phyloP scores from a whole-genome alignment of 2,329 filamentous ascomycete genomes.

The Ramularia endophylla region DNA sequence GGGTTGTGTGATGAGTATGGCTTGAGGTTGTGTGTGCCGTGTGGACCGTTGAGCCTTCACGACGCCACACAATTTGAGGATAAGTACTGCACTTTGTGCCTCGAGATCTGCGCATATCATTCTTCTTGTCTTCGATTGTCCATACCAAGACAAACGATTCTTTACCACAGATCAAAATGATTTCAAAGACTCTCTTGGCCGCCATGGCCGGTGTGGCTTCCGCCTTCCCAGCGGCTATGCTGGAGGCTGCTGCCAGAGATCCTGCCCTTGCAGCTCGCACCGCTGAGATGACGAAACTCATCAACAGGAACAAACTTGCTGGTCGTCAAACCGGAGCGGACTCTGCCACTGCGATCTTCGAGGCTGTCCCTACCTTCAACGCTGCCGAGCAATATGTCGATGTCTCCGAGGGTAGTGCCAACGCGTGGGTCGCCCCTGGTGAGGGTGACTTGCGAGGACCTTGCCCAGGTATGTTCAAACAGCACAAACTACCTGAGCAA shows the following conservation, averaged over 20 bases:
- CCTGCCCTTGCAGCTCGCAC: conserved; percentile 9
- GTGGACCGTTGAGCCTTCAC: too few relatives aligned
- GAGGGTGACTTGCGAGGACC: conserved; percentile 23
- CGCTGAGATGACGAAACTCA: conserved; percentile 4
- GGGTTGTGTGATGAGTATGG: too few relatives aligned
- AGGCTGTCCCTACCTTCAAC: conserved; percentile 23
- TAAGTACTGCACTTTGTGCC: too few relatives aligned
- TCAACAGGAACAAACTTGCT: conserved; percentile 1
- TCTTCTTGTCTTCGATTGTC: too few relatives aligned
- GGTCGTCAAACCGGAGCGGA: conserved; percentile 17
- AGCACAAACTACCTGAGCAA: too few relatives aligned
- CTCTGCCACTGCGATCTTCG: conserved; percentile 18
- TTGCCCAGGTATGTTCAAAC: conserved; percentile 7
- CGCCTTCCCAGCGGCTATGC: conserved; percentile 11
- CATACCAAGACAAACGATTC: too few relatives aligned
- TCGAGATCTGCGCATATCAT: too few relatives aligned
- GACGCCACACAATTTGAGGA: too few relatives aligned
- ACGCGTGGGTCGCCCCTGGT: conserved; percentile 26
- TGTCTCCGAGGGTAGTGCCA: conserved; percentile 18
- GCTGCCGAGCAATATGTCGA: conserved; percentile 24
- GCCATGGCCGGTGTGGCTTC: conserved; percentile 3
- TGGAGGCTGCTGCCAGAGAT: conserved; percentile 8
- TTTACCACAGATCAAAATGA: too few relatives aligned
- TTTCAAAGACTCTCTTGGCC: too few relatives aligned
- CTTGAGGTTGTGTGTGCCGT: too few relatives aligned